These are phyloP conservation scores for Tolypocladium nubicola DNA, from an alignment of 2,329 filamentous ascomycete species.

Conservation along the genomic window DNA sequence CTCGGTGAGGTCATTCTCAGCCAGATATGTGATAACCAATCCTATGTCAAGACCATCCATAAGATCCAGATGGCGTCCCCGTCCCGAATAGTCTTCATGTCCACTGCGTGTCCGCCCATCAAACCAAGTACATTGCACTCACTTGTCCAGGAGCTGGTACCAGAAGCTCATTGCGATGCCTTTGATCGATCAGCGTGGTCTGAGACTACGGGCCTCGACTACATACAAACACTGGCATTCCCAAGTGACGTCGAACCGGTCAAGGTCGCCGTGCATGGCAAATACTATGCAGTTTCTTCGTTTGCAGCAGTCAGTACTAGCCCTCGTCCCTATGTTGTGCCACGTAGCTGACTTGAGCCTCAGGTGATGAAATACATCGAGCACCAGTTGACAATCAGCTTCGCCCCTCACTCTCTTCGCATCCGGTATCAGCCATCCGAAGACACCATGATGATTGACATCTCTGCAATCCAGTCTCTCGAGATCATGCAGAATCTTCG, in stretches of 20 bases:
- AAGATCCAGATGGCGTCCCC: constrained; percentile 77
- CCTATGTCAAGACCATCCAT: constrained; percentile 78
- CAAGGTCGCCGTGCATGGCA: constrained; percentile 69
- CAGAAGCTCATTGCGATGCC: constrained; percentile 23
- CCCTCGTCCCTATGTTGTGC: neutral
- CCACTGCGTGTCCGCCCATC: constrained; percentile 53
- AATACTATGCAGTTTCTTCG: constrained; percentile 76
- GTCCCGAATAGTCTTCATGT: constrained; percentile 67
- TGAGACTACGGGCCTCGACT: constrained; percentile 65
- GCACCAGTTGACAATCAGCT: constrained; percentile 53
- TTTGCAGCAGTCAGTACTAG: constrained; percentile 64
- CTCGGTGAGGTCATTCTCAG: constrained; percentile 78
- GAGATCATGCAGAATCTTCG: constrained; percentile 86
- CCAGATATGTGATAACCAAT: constrained; percentile 88
- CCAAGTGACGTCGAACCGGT: constrained; percentile 70
- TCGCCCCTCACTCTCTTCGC: constrained; percentile 32
- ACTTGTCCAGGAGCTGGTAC: constrained; percentile 54
- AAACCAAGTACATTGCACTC: constrained; percentile 63
- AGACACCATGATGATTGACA: constrained; percentile 91
- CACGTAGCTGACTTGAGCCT: constrained; percentile 7
- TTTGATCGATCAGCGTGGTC: constrained; percentile 78
- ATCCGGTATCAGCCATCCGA: constrained; percentile 83
- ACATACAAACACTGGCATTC: constrained; percentile 70
- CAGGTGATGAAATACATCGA: constrained; percentile 78
- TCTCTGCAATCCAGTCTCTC: constrained; percentile 74